Base-by-base conservation (phyloP, 805 yeast species). In the Yamadazyma tumulicola region DNA sequence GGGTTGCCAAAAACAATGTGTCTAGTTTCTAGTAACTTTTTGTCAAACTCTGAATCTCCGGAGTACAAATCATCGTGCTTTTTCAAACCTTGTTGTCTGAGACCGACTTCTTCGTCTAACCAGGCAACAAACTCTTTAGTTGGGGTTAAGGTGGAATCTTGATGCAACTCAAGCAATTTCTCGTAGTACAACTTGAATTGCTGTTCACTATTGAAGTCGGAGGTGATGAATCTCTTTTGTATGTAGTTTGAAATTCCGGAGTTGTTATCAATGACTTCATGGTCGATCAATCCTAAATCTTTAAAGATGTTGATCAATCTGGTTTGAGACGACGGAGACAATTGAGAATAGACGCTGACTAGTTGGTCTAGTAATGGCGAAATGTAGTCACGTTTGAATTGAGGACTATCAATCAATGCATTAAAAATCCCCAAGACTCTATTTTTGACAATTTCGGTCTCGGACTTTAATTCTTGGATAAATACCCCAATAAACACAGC, bases 1-100 rank as follows among this genome's bases (percentile, higher is more conserved):
- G 84, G 85, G 48, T 86, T 86, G 1, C 95, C 96, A 60, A 86
- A 86, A 1, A 81, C 75, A 15, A 60, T 52, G 52, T 85, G 91
- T 48, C 94, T 72, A 11, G 64, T 61, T n/a, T 47, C 47, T 20
- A 59, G 35, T 52, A 64, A 43, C 42, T 59, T 49, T 11, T 38
- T 48, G 43, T 54, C 61, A 39, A 77, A 58, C 19, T 62, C 67
- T 19, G 54, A 45, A 37, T 72, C 72, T 2, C 35, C 46, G 1
- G 59, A 35, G 30, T 52, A 44, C 58, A 60, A 46, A 20, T 57
- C 56, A 32, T 58, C 61, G 40, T 65, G 56, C 37, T 47, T 42
- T 19, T 40, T 47, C 13, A 46, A 21, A 8, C 43, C 43, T 7
- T 49, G 53, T 16, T 49, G 51, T 15, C 59, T 41, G 25, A 35